A percentile compares a stretch with the other conserved stretches of the same genome.
Conservation (phyloP, 331 rosid species). For the Acacia pycnantha region DNA sequence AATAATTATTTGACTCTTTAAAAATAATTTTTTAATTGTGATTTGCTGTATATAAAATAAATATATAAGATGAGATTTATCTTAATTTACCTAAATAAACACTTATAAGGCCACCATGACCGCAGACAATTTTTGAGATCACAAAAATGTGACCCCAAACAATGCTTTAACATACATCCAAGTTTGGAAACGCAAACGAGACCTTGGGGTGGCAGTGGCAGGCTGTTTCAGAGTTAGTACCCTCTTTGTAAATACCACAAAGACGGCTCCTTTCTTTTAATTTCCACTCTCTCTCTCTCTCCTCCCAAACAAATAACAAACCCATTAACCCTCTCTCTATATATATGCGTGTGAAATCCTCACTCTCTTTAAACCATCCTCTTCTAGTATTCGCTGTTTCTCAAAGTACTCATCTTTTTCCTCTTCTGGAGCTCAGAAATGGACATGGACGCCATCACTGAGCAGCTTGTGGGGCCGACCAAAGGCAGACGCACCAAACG, state of each 20-base stretch:
- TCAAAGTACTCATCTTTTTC: background rate
- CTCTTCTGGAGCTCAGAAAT: background rate
- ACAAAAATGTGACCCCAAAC: no score
- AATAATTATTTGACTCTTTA: no score
- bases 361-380: slow-evolving; percentile 2
- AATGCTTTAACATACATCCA: no score
- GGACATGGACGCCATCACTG: slow-evolving; percentile 44
- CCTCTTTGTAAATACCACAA: slow-evolving; percentile 36
- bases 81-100: no score
- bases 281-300: slow-evolving; percentile 10
- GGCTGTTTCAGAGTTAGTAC: slow-evolving; percentile 31
- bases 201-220: slow-evolving; percentile 59
- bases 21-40: no score
- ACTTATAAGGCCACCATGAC: no score
- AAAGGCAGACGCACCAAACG: slow-evolving; percentile 77
- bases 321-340: background rate
- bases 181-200: slow-evolving; percentile 61
- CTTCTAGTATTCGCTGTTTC: background rate
- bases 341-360: background rate
- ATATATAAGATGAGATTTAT: no score
- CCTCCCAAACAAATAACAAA: background rate
- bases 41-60: no score
- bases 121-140: no score
- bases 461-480: slow-evolving; percentile 33
- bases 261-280: slow-evolving; percentile 41